Evolutionary conservation across 163 green algal species (phyloP), one percentile per base, ranked within the genome.

Genomic region (Scenedesmus sp.): DNA sequence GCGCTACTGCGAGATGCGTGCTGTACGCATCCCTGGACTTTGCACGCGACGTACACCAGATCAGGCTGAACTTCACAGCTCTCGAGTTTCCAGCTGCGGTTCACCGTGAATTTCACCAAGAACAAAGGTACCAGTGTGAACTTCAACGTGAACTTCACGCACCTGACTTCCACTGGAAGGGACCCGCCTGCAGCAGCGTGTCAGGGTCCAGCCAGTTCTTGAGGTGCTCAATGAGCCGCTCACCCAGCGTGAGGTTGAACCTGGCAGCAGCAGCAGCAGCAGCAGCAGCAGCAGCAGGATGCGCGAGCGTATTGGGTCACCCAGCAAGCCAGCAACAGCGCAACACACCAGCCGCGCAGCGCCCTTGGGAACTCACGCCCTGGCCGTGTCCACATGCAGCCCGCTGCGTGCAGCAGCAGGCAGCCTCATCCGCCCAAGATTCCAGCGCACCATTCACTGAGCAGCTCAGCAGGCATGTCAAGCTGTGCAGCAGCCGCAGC

Each of bases 221-320:
- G 52, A 99, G 94, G 94, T 99, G 98, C 82, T 99, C 97, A 54
- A 99, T 94, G 67, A 99, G 96, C 94, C 99, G 99, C 84, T 99
- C 96, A 13, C 98, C 98, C 74, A 99, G 95, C 3, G 96, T 98
- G 46, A 97, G 94, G 92, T 99, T 99, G 95, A 99, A 99, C 87
- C 87, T 91, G 73, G 1, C 55, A 16, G 16, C 54, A 93, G 96
- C 97, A 96, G 95, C 64, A 94, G 92, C 60, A 99, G 95, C 70
- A 99, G 94, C 84, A 98, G 92, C 88, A 99, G 91, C 10, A 95
- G 92, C 55, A 94, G 95, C 55, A 99, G 89, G 74, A 79, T 46
- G 34, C 34, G 34, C 34, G 34, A 46, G 34, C 34, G 34, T 46
- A 46, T 46, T 46, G 34, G 34, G 34, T 46, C 34, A 46, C 34